Evolutionary conservation across 1,284 basidiomycete species (phyloP), one percentile per base, ranked within the genome.

Genomic region (Farysia itapuensis): DNA sequence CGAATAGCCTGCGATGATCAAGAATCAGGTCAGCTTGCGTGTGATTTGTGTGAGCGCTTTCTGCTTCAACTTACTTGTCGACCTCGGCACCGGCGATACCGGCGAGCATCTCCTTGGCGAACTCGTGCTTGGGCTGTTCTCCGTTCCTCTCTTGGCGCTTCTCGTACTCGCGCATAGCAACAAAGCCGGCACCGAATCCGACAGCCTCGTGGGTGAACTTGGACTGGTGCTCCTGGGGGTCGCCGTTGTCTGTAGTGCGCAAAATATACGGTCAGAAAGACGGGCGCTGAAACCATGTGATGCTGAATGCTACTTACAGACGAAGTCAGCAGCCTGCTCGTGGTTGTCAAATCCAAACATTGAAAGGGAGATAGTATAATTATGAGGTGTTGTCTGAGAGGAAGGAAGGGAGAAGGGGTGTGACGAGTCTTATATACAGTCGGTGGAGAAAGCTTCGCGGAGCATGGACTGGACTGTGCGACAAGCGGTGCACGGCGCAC

Each of bases 131-230:
- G 36, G 39, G 41, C 21, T 80, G 81, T 51, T 81, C 54, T 21
- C 83, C 83, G 37, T 83, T 81, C 37, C 26, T 39, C 14, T 65
- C 79, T 43, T 68, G 57, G 67, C 83, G 82, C 3, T 82, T 67
- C 68, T 84, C 82, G 74, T 84, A 84, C 8, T 81, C 81, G 61
- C 82, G 82, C 16, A 82, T 81, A 35, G 83, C 84, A 79, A 83
- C 49, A 24, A 63, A 50, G 24, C 38, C 43, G 31, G 60, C 63
- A 26, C 61, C 63, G 47, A 78, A 84, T 40, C 82, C 83, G 66
- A 86, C 82, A 64, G 86, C 79, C 75, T 86, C 84, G 75, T 86
- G 85, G 16, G 84, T 83, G 41, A 54, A 67, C 57, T 72, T 71
- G 63, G 38, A 39, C 51, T 70, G 29, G 61, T 67, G 67, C 41